Evolutionary conservation across 768 basidiomycete species (phyloP).

Genomic region (Boletus barrowsii): DNA sequence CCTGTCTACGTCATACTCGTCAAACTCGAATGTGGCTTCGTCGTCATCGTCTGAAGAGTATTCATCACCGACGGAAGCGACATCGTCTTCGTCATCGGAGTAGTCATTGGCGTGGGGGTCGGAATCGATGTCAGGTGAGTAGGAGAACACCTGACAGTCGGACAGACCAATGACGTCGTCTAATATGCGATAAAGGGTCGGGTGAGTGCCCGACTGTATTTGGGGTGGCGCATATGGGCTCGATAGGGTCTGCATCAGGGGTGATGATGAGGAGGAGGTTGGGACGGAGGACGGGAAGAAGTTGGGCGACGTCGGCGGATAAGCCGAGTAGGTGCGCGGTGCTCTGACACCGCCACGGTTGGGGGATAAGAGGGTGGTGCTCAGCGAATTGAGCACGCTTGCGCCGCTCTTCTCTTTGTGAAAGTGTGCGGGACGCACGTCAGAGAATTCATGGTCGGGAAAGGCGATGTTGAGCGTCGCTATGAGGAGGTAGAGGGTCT

Average conservation of each 20-base stretch:
- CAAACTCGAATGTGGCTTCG: conserved; percentile 73
- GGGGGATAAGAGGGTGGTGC: conserved; percentile 76
- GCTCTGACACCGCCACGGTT: conserved; percentile 63
- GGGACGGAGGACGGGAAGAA: conserved; percentile 77
- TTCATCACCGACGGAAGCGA: conserved; percentile 62
- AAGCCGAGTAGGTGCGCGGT: conserved; percentile 82
- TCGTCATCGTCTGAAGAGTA: conserved; percentile 72
- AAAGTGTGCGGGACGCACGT: conserved; percentile 88
- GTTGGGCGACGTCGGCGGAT: conserved; percentile 68
- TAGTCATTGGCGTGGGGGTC: conserved; percentile 91
- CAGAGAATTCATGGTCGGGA: conserved; percentile 96
- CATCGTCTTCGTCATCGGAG: conserved; percentile 75
- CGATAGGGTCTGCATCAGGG: conserved; percentile 51
- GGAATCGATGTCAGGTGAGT: conserved; percentile 86
- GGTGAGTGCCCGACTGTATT: conserved; percentile 81
- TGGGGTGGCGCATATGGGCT: conserved; percentile 71
- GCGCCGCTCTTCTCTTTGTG: conserved; percentile 74
- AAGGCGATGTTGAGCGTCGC: conserved; percentile 96
- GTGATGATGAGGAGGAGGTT: conserved; percentile 67
- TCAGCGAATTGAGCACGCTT: conserved; percentile 78
- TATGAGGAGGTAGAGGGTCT: conserved; percentile 94
- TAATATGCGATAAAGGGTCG: conserved; percentile 81
- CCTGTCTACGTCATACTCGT: conserved; percentile 75
- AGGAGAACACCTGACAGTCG: conserved; percentile 95
- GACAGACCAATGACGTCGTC: conserved; percentile 86